Evolutionary conservation across 768 basidiomycete species (phyloP), one percentile per base, ranked within the genome.

Genomic region (Hypholoma sublateritium): DNA sequence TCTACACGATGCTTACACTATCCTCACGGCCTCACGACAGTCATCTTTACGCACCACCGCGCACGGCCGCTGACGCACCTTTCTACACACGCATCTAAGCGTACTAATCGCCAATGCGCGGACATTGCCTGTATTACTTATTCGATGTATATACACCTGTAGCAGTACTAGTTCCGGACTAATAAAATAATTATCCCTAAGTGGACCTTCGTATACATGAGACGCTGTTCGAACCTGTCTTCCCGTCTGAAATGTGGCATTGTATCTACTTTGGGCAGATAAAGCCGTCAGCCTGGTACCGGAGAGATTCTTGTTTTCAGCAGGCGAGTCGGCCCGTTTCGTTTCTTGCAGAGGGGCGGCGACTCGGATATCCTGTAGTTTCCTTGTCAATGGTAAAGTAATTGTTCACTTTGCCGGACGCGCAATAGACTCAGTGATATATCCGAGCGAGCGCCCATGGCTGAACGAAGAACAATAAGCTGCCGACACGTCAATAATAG

Each of bases 121-220:
- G 53, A 53, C 53, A 19, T 36, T 46, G 16, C 53, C 14, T 53
- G 53, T 53, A 53, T 35, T 34, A 46, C 25, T 21, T 22, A 19
- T 21, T 34, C n/a, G 43, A 53, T 53, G 43, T 53, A 53, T 22
- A 53, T 44, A 53, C 53, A 45, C 13, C 24, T 53, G 53, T 53
- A 53, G 53, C 53, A 53, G 32, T 47, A 47, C 42, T 42, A 7
- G 16, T 53, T 35, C 28, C 17, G 28, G 25, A 19, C 51, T 53
- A 53, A 53, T 45, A 21, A 35, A 42, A 53, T 53, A n/a, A 22
- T 35, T 28, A 35, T 39, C 43, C 28, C 25, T 16, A 5, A 5
- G 28, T 32, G 28, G 28, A 9, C 9, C 28, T 32, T 9, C 5
- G 28, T 32, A 5, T 7, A 3, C 28, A 32, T 32, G 28, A 32